Base-by-base conservation (phyloP, 1,284 basidiomycete genomes). In the Omphalotus olearius region DNA sequence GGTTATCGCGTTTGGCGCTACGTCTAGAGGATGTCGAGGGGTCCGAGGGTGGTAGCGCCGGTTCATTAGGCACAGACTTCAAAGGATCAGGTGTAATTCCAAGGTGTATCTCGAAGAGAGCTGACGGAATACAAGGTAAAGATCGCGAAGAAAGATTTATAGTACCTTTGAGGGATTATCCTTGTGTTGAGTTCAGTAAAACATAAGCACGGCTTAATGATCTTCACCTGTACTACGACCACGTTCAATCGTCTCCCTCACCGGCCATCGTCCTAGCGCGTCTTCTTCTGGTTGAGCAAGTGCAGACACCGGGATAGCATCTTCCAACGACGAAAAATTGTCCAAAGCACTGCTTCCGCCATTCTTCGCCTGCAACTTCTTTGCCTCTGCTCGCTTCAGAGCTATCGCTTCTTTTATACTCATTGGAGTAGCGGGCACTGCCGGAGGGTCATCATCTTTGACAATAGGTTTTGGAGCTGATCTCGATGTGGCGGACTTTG, bases 31-130 rank as follows among this genome's bases (percentile, higher is more conserved):
- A 53, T 39, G 60, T 62, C 54, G n/a, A n/a, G 4, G 67, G 48
- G 49, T 73, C 72, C 7, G 67, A 62, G 0, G 74, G 66, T 1
- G 78, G 78, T 38, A 84, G 68, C 2, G 73, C 70, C 2, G 82
- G 82, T 59, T 88, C 85, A 42, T 79, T 72, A 9, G 76, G 72
- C 6, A 85, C 82, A 6, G 77, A 80, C 62, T 78, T 76, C 25
- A 91, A 68, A 16, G 74, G 73, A 44, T 82, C 80, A 1, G 88
- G 83, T 6, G 72, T 86, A 47, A 91, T 69, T 11, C 80, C 82
- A 18, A 91, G 73, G 65, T 91, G 89, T 3, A 88, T 76, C 60
- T 89, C 85, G 60, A 88, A 91, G n/a, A 91, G 69, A 1, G 79
- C 83, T 10, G 85, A 85, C 3, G 88, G 89, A 14, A 91, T 63